These are phyloP conservation scores for Neospermospora avenae DNA, from an alignment of 2,329 filamentous ascomycete species.

Conservation along the genomic window DNA sequence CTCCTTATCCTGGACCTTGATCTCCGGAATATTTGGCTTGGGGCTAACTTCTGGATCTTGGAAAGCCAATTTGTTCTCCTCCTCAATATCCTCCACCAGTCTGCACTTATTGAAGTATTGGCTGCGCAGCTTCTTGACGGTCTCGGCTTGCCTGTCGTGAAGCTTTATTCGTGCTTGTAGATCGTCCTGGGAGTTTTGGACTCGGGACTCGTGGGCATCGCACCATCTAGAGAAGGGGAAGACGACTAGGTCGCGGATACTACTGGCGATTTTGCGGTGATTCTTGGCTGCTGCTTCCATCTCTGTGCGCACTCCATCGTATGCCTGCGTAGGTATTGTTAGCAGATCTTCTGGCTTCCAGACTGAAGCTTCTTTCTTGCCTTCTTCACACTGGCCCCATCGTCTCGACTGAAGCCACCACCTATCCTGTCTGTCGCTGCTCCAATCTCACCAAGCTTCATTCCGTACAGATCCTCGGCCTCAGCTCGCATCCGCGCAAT, in stretches of 20 bases:
- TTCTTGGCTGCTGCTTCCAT: conserved; percentile 88
- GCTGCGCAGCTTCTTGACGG: conserved; percentile 87
- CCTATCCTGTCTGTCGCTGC: conserved; percentile 76
- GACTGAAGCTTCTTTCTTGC: conserved; percentile 54
- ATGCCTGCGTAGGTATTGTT: conserved; percentile 62
- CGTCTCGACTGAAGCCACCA: conserved; percentile 84
- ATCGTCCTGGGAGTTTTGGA: conserved; percentile 93
- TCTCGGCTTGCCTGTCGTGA: conserved; percentile 87
- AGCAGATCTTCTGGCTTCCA: conserved; percentile 13
- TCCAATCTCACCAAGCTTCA: conserved; percentile 76
- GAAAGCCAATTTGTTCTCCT: conserved; percentile 98
- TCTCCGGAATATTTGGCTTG: conserved; percentile 68
- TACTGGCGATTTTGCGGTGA: conserved; percentile 94
- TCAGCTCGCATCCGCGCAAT: conserved; percentile 93
- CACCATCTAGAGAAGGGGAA: conserved; percentile 95
- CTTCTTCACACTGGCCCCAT: conserved; percentile 94
- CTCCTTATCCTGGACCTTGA: conserved; percentile 75
- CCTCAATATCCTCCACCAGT: conserved; percentile 90
- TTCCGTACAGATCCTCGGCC: conserved; percentile 86
- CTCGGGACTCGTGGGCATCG: conserved; percentile 85
- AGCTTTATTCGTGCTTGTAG: conserved; percentile 87
- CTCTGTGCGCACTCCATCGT: conserved; percentile 86
- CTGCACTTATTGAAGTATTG: conserved; percentile 99
- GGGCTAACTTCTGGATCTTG: conserved; percentile 78
- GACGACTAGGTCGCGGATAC: conserved; percentile 93